Percentiles rank a stretch among this genome's conserved stretches.
These are phyloP conservation scores for Delphinella strobiligena DNA, from an alignment of 2,329 filamentous ascomycete species.

Conservation along the genomic window DNA sequence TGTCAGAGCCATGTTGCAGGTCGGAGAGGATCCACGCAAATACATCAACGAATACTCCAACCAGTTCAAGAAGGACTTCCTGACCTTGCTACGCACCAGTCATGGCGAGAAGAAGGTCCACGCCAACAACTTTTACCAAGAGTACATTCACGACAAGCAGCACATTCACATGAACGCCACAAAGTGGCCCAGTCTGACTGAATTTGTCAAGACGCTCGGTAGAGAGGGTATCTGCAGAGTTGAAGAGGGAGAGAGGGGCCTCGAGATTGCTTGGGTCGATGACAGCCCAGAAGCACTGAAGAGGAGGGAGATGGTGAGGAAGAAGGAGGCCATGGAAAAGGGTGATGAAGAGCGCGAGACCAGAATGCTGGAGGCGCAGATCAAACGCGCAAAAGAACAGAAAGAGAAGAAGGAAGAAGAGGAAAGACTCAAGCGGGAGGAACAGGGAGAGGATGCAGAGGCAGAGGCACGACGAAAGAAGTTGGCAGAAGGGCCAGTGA, in stretches of 20 bases:
- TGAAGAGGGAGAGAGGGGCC: conserved; percentile 76
- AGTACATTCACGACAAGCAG: conserved; percentile 77
- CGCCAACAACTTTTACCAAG: conserved; percentile 89
- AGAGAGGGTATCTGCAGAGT: conserved; percentile 79
- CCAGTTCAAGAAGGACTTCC: conserved; percentile 71
- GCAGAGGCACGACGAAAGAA: conserved; percentile 8
- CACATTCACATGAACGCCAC: conserved; percentile 94
- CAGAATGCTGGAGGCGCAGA: conserved; percentile 70
- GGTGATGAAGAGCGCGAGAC: conserved; percentile 87
- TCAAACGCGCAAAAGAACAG: conserved; percentile 58
- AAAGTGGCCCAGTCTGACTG: conserved; percentile 74
- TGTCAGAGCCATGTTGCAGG: conserved; percentile 75
- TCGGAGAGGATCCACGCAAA: conserved; percentile 78
- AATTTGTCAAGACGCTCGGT: conserved; percentile 80
- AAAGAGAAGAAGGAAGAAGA: conserved; percentile 40
- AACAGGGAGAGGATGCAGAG: conserved; percentile 29
- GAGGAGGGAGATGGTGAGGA: conserved; percentile 66
- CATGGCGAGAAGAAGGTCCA: conserved; percentile 87
- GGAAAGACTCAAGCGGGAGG: conserved; percentile 27
- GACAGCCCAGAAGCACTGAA: conserved; percentile 75
- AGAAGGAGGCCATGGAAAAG: conserved; percentile 77
- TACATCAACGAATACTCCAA: conserved; percentile 71
- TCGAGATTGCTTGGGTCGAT: conserved; percentile 85
- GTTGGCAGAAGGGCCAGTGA: conserved; percentile 18
- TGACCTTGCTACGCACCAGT: conserved; percentile 63